Conservation (phyloP, 768 basidiomycete species). For the Pisolithus albus region DNA sequence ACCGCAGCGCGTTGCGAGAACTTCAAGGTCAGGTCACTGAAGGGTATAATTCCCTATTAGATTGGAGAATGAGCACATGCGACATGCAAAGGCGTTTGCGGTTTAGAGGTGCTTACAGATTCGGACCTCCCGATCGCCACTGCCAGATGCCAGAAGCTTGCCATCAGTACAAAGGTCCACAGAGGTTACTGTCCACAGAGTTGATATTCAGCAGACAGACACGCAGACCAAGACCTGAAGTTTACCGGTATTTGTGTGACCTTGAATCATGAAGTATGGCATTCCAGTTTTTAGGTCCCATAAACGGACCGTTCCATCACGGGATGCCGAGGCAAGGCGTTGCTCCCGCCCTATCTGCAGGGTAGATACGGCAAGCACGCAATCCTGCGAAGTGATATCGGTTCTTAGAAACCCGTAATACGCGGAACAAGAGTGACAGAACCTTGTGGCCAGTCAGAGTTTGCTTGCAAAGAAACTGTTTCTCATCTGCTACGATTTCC, state of each 20-base stretch:
- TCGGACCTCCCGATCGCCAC: constrained; percentile 31
- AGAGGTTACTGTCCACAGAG: constrained; percentile 27
- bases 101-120: constrained; percentile 25
- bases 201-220: not conserved
- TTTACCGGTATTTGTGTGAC: constrained; percentile 30
- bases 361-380: constrained; percentile 24
- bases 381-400: constrained; percentile 16
- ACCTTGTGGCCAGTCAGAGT: constrained; percentile 27
- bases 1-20: not conserved
- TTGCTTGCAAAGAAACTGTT: constrained; percentile 21
- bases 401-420: too few species aligned
- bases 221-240: constrained; percentile 17
- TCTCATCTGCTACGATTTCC: constrained; percentile 32
- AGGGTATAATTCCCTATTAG: constrained; percentile 21
- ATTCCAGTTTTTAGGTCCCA: constrained; percentile 30
- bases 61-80: constrained; percentile 3
- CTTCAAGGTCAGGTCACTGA: constrained; percentile 13
- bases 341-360: constrained; percentile 28
- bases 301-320: constrained; percentile 30
- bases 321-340: constrained; percentile 32
- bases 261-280: constrained; percentile 30
- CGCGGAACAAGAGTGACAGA: constrained; percentile 3
- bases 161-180: constrained; percentile 32
- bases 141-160: constrained; percentile 29
- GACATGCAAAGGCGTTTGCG: constrained; percentile 10